A percentile compares a stretch with the other conserved stretches of the same genome.
Conservation (phyloP, 2,329 filamentous ascomycete species). For the Cladophialophora psammophila region DNA sequence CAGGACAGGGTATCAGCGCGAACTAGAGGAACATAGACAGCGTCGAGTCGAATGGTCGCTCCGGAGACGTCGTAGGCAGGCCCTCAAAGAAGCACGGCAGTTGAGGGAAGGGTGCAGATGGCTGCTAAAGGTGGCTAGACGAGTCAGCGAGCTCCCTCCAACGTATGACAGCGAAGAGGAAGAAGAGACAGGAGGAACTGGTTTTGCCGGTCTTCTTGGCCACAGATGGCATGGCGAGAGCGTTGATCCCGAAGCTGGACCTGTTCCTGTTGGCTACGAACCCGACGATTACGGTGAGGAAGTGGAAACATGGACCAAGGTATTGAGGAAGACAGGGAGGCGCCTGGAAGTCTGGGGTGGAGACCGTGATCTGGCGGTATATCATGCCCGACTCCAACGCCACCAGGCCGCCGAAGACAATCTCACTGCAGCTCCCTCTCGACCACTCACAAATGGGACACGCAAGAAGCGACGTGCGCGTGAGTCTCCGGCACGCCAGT, state of each 20-base stretch:
- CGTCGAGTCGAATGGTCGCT: slow-evolving; percentile 58
- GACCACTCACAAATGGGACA: slow-evolving; percentile 23
- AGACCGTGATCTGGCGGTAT: slow-evolving; percentile 50
- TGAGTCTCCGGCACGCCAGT: slow-evolving; percentile 6
- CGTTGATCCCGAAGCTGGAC: slow-evolving; percentile 24
- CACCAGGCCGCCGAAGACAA: slow-evolving; percentile 19
- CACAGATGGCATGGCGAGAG: slow-evolving; percentile 27
- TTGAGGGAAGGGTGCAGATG: slow-evolving; percentile 51
- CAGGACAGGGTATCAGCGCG: slow-evolving; percentile 59
- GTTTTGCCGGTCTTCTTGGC: slow-evolving; percentile 39
- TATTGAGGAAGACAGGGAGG: slow-evolving; percentile 52
- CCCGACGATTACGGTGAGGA: slow-evolving; percentile 58
- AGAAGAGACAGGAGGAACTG: slow-evolving; percentile 51
- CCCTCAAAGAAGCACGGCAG: slow-evolving; percentile 48
- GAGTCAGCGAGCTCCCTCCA: slow-evolving; percentile 52
- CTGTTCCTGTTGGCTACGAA: slow-evolving; percentile 48
- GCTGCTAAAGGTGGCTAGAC: slow-evolving; percentile 51
- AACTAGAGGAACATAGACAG: slow-evolving; percentile 57
- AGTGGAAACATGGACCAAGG: slow-evolving; percentile 53
- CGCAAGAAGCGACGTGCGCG: slow-evolving; percentile 27
- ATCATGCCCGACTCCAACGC: slow-evolving; percentile 36
- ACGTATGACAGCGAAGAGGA: slow-evolving; percentile 58
- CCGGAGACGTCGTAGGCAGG: slow-evolving; percentile 51
- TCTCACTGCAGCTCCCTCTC: slow-evolving; percentile 9
- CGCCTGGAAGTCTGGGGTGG: slow-evolving; percentile 56